Evolutionary conservation across 768 basidiomycete genomes (phyloP).

Genomic region (Coprinopsis sp.): DNA sequence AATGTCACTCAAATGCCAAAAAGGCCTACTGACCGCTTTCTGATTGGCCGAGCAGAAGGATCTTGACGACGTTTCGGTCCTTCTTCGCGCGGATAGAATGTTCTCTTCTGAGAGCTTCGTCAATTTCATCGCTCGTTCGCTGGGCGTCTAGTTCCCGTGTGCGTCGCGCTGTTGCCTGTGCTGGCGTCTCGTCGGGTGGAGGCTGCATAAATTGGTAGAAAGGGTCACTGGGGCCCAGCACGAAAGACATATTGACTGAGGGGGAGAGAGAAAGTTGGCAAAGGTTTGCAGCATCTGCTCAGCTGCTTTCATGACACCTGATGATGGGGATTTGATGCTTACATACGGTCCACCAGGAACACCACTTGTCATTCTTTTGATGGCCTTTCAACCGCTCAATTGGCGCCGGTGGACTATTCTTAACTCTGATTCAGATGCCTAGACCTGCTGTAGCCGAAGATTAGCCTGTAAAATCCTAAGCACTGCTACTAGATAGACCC

Average conservation of each 20-base stretch:
- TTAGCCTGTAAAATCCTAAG: too few species aligned
- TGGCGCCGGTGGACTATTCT: too few species aligned
- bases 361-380: too few species aligned
- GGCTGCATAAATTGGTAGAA: slow-evolving; percentile 45
- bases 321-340: too few species aligned
- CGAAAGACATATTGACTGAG: slow-evolving; percentile 26
- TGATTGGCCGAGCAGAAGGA: slow-evolving; percentile 61
- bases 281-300: not conserved
- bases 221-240: slow-evolving; percentile 35
- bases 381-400: too few species aligned
- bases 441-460: too few species aligned
- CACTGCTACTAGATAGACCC: too few species aligned
- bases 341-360: too few species aligned
- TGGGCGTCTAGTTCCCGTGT: slow-evolving; percentile 46
- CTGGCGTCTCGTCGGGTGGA: slow-evolving; percentile 48
- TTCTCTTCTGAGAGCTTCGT: slow-evolving; percentile 53
- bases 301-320: too few species aligned
- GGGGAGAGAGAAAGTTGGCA: not conserved
- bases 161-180: slow-evolving; percentile 41
- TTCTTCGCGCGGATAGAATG: slow-evolving; percentile 38
- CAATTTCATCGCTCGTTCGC: slow-evolving; percentile 50
- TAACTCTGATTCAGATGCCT: too few species aligned
- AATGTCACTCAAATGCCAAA: slow-evolving; percentile 1
- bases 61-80: slow-evolving; percentile 45
- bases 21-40: slow-evolving; percentile 50